Percentiles rank a stretch among this genome's conserved stretches.
Conservation (phyloP, 2,329 filamentous ascomycete species). For the Paracoccidioides brasiliensis region DNA sequence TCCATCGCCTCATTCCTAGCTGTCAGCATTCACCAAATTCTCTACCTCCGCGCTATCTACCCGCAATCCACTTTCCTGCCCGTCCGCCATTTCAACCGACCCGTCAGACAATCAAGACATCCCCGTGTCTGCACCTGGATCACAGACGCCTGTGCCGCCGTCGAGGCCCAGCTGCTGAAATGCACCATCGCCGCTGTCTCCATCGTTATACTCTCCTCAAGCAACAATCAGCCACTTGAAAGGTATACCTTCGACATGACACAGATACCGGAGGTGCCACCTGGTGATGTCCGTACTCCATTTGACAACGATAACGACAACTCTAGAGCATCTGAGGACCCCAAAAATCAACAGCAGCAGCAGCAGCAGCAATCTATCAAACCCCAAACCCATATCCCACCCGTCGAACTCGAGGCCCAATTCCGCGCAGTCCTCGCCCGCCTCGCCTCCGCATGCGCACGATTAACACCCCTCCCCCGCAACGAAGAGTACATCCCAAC, state of each 20-base stretch:
- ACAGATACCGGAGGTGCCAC: slow-evolving; percentile 39
- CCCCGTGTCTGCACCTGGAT: slow-evolving; percentile 79
- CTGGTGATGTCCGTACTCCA: slow-evolving; percentile 37
- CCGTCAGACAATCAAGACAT: slow-evolving; percentile 75
- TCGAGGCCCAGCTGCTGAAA: slow-evolving; percentile 55
- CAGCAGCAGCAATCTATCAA: neutral
- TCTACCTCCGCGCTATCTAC: slow-evolving; percentile 72
- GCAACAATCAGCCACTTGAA: slow-evolving; percentile 42
- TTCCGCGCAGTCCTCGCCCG: slow-evolving; percentile 36
- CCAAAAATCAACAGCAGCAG: slow-evolving; percentile 3
- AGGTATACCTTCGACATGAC: slow-evolving; percentile 49
- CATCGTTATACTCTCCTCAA: slow-evolving; percentile 42
- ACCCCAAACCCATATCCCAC: slow-evolving; percentile 4
- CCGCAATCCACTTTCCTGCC: slow-evolving; percentile 64
- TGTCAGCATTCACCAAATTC: slow-evolving; percentile 70
- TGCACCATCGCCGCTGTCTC: slow-evolving; percentile 42
- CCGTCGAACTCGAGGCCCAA: slow-evolving; percentile 35
- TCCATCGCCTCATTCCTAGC: slow-evolving; percentile 70
- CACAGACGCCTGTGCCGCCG: slow-evolving; percentile 61
- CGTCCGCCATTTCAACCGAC: slow-evolving; percentile 67
- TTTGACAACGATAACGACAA: slow-evolving; percentile 34
- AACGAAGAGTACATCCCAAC: slow-evolving; percentile 38
- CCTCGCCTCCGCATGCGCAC: slow-evolving; percentile 31
- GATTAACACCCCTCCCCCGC: slow-evolving; percentile 31
- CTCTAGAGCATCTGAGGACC: slow-evolving; percentile 7